Base-by-base conservation (phyloP, 1,284 basidiomycete species). In the Microbotryum saponariae region DNA sequence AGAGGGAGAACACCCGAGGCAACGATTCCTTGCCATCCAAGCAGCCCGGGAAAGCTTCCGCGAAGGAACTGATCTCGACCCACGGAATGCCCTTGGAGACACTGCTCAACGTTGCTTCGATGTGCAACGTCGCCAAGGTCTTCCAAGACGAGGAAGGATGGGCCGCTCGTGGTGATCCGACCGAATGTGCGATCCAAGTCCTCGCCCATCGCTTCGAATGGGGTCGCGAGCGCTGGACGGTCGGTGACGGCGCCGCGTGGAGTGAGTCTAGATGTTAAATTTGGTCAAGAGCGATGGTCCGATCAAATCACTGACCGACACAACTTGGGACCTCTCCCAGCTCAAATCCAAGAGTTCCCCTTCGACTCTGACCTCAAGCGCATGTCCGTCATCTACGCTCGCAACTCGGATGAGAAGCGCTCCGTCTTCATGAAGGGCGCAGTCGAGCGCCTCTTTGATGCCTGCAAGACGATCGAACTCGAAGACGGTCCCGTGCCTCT, bases 81-180 rank as follows among this genome's bases (percentile, higher is more conserved):
- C 68, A 69, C 2, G 74, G 73, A 47, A 61, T 71, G 12, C 63
- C 70, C 21, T 69, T 81, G 16, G 69, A 73, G 42, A 70, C 75
- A 20, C 70, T 80, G 56, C 75, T 76, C 16, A 76, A 77, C 52
- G 77, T 78, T 64, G 77, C 78, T 23, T 72, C 75, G 10, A 73
- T 81, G 21, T 80, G 79, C 71, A 81, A 79, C 72, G 76, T 77
- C 66, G 79, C 79, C 14, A 78, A 76, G 2, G 72, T 81, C 14
- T 73, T 74, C 57, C 66, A 68, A 14, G 68, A 73, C 9, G 74
- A 68, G 46, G 76, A 78, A 18, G 81, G 80, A 60, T 87, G 85
- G 85, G 80, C 81, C 47, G 82, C 83, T 0, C 82, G 82, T 51
- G 86, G 86, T 33, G 85, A 87, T 69, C 83, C 85, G 1, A 87